phyloP scores from a whole-genome alignment of 2,329 filamentous ascomycete species.

The Septoria petroselini region DNA sequence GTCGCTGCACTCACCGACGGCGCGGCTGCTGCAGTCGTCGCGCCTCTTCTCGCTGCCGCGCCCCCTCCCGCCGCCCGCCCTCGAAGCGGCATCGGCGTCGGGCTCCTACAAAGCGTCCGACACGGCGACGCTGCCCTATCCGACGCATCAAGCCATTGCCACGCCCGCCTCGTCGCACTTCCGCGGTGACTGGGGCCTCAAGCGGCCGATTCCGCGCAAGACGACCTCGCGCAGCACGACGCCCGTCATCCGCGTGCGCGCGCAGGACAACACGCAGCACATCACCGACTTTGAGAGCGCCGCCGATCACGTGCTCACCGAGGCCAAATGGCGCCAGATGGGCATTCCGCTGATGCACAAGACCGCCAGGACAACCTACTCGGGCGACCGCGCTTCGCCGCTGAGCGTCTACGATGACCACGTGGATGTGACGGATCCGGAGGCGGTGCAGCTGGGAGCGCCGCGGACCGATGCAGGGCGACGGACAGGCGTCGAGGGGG shows the following conservation, averaged over 20 bases:
- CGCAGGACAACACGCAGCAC: slow-evolving; percentile 80
- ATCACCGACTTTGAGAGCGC: slow-evolving; percentile 86
- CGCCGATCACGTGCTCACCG: slow-evolving; percentile 73
- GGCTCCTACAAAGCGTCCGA: slow-evolving; percentile 56
- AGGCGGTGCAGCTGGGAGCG: slow-evolving; percentile 11
- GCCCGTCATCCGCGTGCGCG: slow-evolving; percentile 72
- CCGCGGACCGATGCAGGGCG: neutral
- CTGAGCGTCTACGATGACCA: slow-evolving; percentile 43
- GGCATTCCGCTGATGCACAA: slow-evolving; percentile 64
- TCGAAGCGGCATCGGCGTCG: slow-evolving; percentile 46
- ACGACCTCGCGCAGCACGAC: slow-evolving; percentile 65
- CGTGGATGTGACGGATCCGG: slow-evolving; percentile 45
- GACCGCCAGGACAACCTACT: slow-evolving; percentile 26
- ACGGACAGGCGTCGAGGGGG: neutral
- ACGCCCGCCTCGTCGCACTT: slow-evolving; percentile 69
- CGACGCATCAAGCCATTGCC: slow-evolving; percentile 78
- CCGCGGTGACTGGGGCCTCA: slow-evolving; percentile 89
- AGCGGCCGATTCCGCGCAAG: slow-evolving; percentile 74
- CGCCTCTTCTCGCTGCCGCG: slow-evolving; percentile 85
- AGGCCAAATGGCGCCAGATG: slow-evolving; percentile 84
- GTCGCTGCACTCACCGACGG: slow-evolving; percentile 54
- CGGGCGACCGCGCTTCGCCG: slow-evolving; percentile 11
- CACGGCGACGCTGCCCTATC: slow-evolving; percentile 71
- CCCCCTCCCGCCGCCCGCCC: slow-evolving; percentile 62
- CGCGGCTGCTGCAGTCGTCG: slow-evolving; percentile 74